Percentiles rank a stretch among this genome's conserved stretches.
phyloP scores from a whole-genome alignment of 306 rosid species.

The Medicago lupulina region DNA sequence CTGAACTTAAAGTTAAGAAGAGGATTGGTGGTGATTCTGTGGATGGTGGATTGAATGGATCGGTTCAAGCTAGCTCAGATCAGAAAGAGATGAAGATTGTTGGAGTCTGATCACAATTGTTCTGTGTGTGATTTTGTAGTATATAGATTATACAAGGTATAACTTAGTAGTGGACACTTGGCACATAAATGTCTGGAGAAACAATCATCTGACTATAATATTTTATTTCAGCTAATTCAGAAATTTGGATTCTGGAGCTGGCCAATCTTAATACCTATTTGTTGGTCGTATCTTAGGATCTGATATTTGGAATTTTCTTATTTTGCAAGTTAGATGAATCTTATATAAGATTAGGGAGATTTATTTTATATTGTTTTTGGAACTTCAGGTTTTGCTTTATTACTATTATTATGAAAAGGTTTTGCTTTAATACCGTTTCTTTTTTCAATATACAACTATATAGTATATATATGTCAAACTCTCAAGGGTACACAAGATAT shows the following conservation, averaged over 20 bases:
- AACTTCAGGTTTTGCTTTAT: neutral
- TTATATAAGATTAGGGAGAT: neutral
- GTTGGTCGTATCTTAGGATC: neutral
- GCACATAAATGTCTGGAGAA: neutral
- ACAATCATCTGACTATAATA: conserved; percentile 4
- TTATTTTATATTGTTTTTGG: neutral
- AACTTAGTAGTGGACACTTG: neutral
- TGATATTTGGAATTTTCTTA: conserved; percentile 6
- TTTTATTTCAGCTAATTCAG: neutral
- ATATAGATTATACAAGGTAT: neutral
- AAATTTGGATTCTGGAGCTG: conserved; percentile 10
- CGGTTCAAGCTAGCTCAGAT: conserved; percentile 65
- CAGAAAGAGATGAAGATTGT: conserved; percentile 45
- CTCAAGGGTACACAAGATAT: neutral
- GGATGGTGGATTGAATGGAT: conserved; percentile 88
- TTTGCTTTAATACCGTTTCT: neutral
- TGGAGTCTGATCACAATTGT: conserved; percentile 17
- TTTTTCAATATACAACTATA: neutral
- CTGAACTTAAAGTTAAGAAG: conserved; percentile 77
- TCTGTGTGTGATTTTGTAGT: conserved; percentile 43
- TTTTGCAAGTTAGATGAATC: neutral
- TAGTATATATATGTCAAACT: neutral
- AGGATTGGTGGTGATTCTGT: conserved; percentile 68
- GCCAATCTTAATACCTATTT: neutral
- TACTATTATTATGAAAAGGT: neutral